Evolutionary conservation across 2,329 filamentous ascomycete genomes (phyloP).

Genomic region (Botrytis pseudocinerea): DNA sequence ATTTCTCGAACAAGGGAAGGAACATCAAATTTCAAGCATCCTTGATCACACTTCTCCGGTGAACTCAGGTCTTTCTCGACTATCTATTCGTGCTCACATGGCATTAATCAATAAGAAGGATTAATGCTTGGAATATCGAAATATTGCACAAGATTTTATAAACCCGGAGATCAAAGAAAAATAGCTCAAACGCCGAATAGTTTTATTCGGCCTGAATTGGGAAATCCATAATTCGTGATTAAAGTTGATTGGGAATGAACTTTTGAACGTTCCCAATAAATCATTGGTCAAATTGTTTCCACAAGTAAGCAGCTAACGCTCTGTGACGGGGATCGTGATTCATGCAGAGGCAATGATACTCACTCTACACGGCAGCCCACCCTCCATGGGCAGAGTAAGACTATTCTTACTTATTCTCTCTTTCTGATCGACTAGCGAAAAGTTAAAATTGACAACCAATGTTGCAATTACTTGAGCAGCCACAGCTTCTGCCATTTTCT

Average conservation of each 20-base stretch:
- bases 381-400: conserved; percentile 64
- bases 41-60: neutral
- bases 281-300: neutral
- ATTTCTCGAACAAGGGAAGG: neutral
- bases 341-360: neutral
- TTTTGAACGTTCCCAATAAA: too few species aligned
- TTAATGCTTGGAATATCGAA: neutral
- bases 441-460: conserved; percentile 53
- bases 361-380: conserved; percentile 51
- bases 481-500: conserved; percentile 63
- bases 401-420: conserved; percentile 60
- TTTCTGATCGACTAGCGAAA: conserved; percentile 45
- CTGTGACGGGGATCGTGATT: neutral
- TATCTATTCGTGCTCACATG: neutral
- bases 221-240: neutral
- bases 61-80: conserved; percentile 3
- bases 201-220: neutral
- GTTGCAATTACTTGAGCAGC: conserved; percentile 57
- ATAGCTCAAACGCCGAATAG: neutral
- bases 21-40: neutral
- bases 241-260: neutral
- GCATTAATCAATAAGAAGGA: neutral
- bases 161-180: neutral
- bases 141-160: neutral
- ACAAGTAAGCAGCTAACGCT: neutral